A percentile compares a stretch with the other conserved stretches of the same genome.
Evolutionary conservation across 2,329 filamentous ascomycete species (phyloP).

Genomic region (Fusarium napiforme): DNA sequence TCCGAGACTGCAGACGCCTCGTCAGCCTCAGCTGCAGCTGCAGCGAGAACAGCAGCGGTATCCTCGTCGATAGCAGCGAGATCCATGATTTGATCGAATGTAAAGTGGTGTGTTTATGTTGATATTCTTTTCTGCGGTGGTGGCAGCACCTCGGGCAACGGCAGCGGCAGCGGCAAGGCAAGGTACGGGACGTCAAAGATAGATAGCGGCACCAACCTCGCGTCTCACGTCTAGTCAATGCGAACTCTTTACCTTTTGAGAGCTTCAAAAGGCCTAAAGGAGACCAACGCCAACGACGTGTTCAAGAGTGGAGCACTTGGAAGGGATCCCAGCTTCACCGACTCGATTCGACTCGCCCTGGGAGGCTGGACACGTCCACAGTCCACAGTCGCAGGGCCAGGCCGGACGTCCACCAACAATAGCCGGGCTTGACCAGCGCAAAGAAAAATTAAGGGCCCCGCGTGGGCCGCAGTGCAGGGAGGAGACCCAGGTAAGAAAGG

Average conservation of each 20-base stretch:
- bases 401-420: not conserved
- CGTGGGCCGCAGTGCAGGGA: slow-evolving; percentile 31
- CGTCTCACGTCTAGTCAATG: slow-evolving; percentile 18
- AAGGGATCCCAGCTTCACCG: slow-evolving; percentile 38
- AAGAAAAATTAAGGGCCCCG: slow-evolving; percentile 36
- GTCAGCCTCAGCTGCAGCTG: slow-evolving; percentile 39
- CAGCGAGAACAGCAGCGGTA: slow-evolving; percentile 41
- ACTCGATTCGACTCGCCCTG: slow-evolving; percentile 28
- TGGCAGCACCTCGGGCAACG: slow-evolving; percentile 9
- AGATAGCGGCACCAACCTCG: slow-evolving; percentile 28
- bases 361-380: slow-evolving; percentile 35
- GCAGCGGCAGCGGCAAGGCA: slow-evolving; percentile 12
- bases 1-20: slow-evolving; percentile 36
- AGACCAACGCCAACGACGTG: slow-evolving; percentile 40
- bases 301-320: slow-evolving; percentile 32
- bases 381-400: slow-evolving; percentile 2
- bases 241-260: slow-evolving; percentile 37
- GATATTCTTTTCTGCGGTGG: not conserved
- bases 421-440: slow-evolving; percentile 21
- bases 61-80: slow-evolving; percentile 43
- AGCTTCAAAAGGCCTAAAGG: slow-evolving; percentile 34
- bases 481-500: slow-evolving; percentile 14
- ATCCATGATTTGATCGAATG: slow-evolving; percentile 34
- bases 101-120: slow-evolving; percentile 6
- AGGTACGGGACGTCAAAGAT: slow-evolving; percentile 7